phyloP scores from a whole-genome alignment of 768 basidiomycete species.

The Tricholoma matsutake region DNA sequence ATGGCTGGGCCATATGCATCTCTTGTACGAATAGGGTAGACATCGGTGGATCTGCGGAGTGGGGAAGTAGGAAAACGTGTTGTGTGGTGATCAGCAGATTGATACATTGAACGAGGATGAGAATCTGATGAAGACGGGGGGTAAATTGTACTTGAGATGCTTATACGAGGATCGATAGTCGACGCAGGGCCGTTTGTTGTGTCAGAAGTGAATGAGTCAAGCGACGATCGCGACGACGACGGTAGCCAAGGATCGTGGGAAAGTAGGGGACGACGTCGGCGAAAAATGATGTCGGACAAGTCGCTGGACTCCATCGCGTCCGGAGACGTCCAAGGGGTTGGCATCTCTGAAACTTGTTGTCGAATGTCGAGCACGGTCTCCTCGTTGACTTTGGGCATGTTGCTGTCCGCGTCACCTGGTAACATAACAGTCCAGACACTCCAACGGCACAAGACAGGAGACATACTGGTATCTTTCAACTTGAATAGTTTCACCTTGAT shows the following conservation, averaged over 20 bases:
- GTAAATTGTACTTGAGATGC: conserved; percentile 41
- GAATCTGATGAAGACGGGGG: conserved; percentile 30
- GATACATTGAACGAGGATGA: conserved; percentile 26
- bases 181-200: conserved; percentile 30
- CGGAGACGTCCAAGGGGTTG: conserved; percentile 2
- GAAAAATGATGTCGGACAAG: conserved; percentile 5
- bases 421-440: conserved; percentile 3
- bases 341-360: conserved; percentile 6
- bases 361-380: conserved; percentile 22
- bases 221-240: conserved; percentile 23
- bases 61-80: not conserved
- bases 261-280: conserved; percentile 31
- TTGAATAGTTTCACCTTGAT: conserved; percentile 17
- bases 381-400: conserved; percentile 13
- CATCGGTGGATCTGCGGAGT: not conserved
- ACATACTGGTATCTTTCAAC: conserved; percentile 9
- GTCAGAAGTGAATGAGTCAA: conserved; percentile 24
- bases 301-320: conserved; percentile 3
- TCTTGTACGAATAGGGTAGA: conserved; percentile 2
- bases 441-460: not conserved
- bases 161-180: conserved; percentile 36
- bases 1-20: too few relatives aligned
- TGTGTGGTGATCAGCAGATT: conserved; percentile 18
- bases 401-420: conserved; percentile 1
- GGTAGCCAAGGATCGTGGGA: conserved; percentile 26